Evolutionary conservation across 371 early-diverging fungal species (phyloP), one percentile per base, ranked within the genome.

Genomic region (Mucor plumbeus): DNA sequence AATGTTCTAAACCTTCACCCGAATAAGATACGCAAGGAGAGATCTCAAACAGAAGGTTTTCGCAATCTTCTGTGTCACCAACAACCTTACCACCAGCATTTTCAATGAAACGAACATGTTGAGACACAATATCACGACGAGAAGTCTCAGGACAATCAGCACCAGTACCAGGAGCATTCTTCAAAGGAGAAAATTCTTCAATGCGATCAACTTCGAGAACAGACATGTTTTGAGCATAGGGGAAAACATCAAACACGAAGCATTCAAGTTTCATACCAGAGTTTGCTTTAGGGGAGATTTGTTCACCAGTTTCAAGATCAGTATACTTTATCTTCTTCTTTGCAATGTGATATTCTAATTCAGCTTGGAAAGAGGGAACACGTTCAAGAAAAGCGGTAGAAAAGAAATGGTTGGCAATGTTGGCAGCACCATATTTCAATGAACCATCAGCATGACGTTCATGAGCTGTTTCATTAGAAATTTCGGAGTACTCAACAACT

Each of bases 371-470:
- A 19, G 85, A 82, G 61, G 92, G 92, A 47, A 95, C 89, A 60
- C 90, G 86, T 69, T 92, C 81, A 77, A 99, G 83, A 76, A 98
- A 98, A 62, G 87, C 97, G 34, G 91, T 83, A 40, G 97, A 92
- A 87, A 96, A 99, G 78, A 95, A 97, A 81, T 99, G 99, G 86
- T 97, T 99, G 80, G 92, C 97, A 83, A 99, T 97, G 86, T 99
- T 99, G 59, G 93, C 99, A 8, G 97, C 97, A 47, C 90, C 88
- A 83, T 91, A 97, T 3, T 84, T 77, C 56, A 98, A 87, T 59
- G 88, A 83, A 3, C 88, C 90, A 69, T 90, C 85, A 58, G 88
- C 85, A 44, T 84, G 75, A 63, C 87, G 87, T 65, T 75, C 79
- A 61, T 88, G 87, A 39, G 96, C 90, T 53, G 92, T 82, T 54